Evolutionary conservation across 345 rosid genomes (phyloP), one percentile per base, ranked within the genome.

Genomic region (Xanthoceras sorbifolium): DNA sequence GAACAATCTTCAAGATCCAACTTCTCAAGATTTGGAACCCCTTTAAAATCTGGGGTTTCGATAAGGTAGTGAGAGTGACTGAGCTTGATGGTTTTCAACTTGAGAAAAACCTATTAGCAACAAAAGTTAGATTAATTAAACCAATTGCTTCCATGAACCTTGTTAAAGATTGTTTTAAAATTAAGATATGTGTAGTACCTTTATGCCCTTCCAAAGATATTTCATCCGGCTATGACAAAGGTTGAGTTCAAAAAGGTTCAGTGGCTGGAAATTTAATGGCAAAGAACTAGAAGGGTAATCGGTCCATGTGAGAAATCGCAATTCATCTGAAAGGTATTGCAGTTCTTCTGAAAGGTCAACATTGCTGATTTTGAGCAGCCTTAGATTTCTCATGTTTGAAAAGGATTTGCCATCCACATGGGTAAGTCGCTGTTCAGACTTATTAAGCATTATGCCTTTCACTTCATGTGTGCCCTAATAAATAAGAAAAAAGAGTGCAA

Each of bases 71-170:
- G 18, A 1, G 67, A 64, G 38, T 64, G 9, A 29, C 22, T 4
- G n/a, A 64, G 67, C 10, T 64, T 20, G 15, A 64, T 64, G 67
- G 4, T 15, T 32, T 64, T 64, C 67, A 64, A 64, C 44, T 64
- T 32, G 9, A 6, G 1, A 8, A 31, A 31, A 64, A 3, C 3
- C 67, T 64, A 25, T 64, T 7, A 64, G 9, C 28, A 64, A 64
- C 42, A 15, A 4, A 64, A 29, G 22, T 4, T 8, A 11, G 26
- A 5, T 1, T 5, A n/a, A 26, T 0, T 26, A 57, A 62, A 14
- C n/a, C 17, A 64, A 29, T 15, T 64, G 9, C 22, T 64, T 64
- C 31, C 32, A 9, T 31, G 4, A 17, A 5, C 20, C 12, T 29
- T 5, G 20, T 10, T n/a, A n/a, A 63, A 14, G 29, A 14, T 11